Base-by-base conservation (phyloP, 768 basidiomycete genomes). In the Russula griseocarnosa region DNA sequence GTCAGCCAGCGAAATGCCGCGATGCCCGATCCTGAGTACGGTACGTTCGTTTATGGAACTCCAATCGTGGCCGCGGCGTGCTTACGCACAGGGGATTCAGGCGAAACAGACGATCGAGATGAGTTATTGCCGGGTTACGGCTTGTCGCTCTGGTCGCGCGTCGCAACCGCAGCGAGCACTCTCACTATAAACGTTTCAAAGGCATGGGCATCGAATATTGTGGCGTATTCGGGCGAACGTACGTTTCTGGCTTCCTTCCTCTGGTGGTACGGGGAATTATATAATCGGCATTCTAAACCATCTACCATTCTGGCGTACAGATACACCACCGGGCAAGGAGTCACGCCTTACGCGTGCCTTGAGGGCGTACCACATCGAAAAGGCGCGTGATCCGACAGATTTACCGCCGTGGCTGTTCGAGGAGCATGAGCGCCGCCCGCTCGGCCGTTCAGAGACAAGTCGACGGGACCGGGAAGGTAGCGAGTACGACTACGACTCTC, bases 361-460 rank as follows among this genome's bases (percentile, higher is more conserved):
- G 83, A 86, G 86, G 70, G 81, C 83, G 0, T 88, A 87, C 70
- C 82, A 88, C 68, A 78, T 86, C 54, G 79, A 79, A 30, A 84
- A 85, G 71, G 86, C 85, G 24, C 78, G 78, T 28, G 75, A 79
- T 42, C 82, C 80, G 11, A 69, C 78, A 32, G 86, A 87, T 69
- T 78, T 88, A 22, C 86, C 87, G 11, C 74, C 77, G 9, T 88
- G 86, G 87, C 77, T 89, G n/a, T 87, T 88, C 62, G 79, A 79
- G 50, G 83, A 81, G 60, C 77, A 74, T 47, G 86, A 87, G 69
- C 79, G 83, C 49, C 77, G 77, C 63, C 66, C 71, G 49, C 59
- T 69, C 10, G 67, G 58, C 52, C 69, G 62, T 49, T 50, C 65
- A 30, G 49, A 30, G 67, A 68, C 40, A 52, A 73, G 53, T 46